These are phyloP conservation scores for Evernia prunastri DNA, from an alignment of 495 filamentous ascomycete genomes.

Conservation along the genomic window DNA sequence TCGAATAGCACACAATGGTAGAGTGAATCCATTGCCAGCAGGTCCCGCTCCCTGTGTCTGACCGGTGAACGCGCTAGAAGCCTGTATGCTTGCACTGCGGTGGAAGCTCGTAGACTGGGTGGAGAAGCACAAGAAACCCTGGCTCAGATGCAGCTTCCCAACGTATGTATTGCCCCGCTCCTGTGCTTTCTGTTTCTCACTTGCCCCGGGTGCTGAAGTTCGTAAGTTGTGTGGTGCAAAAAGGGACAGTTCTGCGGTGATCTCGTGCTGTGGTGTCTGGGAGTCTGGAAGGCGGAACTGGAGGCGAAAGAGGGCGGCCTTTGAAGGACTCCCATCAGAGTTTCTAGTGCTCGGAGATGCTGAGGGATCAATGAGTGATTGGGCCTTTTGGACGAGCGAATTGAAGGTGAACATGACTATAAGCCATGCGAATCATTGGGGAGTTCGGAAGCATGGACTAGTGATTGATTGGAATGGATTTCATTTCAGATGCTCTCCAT, in stretches of 20 bases:
- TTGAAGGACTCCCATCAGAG: constrained; percentile 73
- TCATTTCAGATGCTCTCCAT: too few species aligned
- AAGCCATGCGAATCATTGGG: constrained; percentile 9
- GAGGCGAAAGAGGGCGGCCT: constrained; percentile 85
- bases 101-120: constrained; percentile 85
- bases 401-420: constrained; percentile 68
- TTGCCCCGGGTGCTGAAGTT: constrained; percentile 37
- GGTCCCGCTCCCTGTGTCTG: constrained; percentile 86
- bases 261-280: constrained; percentile 88
- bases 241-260: constrained; percentile 88
- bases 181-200: constrained; percentile 53
- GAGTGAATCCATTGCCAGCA: constrained; percentile 92
- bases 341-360: constrained; percentile 45
- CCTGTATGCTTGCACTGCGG: constrained; percentile 64
- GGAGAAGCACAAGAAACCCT: constrained; percentile 91
- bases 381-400: constrained; percentile 88
- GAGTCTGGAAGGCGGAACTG: constrained; percentile 93
- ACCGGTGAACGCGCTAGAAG: constrained; percentile 74
- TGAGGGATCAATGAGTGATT: constrained; percentile 83
- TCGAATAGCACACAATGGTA: constrained; percentile 87
- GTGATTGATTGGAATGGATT: neutral
- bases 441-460: neutral
- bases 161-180: constrained; percentile 74
- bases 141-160: constrained; percentile 89
- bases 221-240: constrained; percentile 49